These are phyloP conservation scores for Nannochloropsis salina DNA, from an alignment of 108 stramenopile genomes.

Conservation along the genomic window DNA sequence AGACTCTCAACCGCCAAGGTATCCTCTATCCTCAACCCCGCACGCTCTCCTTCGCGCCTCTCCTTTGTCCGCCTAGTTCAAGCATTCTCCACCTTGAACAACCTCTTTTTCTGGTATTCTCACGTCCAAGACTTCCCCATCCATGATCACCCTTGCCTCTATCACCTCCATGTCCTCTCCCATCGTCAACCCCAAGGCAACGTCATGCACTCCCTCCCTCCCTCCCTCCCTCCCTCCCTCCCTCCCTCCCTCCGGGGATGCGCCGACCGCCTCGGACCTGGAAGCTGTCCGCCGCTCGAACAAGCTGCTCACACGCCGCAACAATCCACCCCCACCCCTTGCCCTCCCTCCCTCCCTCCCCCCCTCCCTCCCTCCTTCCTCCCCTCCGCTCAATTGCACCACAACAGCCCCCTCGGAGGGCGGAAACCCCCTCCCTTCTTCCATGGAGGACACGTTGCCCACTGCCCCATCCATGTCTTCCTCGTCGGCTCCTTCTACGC, in stretches of 20 bases:
- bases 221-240: neutral
- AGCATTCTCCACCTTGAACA: neutral
- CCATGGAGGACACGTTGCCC: neutral
- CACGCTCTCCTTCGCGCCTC: neutral
- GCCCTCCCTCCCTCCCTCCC: neutral
- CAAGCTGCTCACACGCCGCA: constrained; percentile 13
- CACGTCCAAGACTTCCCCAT: neutral
- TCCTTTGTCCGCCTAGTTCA: neutral
- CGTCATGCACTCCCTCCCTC: neutral
- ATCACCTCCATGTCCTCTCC: neutral
- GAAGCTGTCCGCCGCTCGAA: neutral
- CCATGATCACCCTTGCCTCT: neutral
- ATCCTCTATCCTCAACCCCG: neutral
- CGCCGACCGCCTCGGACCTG: too few species aligned
- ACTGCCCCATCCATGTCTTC: neutral
- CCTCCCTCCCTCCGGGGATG: constrained; percentile 8
- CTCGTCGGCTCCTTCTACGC: too few species aligned
- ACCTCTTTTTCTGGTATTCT: neutral
- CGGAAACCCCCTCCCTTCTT: neutral
- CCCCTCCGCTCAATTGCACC: too few species aligned
- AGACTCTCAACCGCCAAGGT: neutral
- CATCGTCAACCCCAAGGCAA: neutral
- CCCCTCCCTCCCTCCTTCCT: neutral
- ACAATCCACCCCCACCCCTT: neutral
- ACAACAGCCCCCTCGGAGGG: too few species aligned